phyloP scores from a whole-genome alignment of 2,329 filamentous ascomycete genomes.

The Lasiodiplodia sp. region DNA sequence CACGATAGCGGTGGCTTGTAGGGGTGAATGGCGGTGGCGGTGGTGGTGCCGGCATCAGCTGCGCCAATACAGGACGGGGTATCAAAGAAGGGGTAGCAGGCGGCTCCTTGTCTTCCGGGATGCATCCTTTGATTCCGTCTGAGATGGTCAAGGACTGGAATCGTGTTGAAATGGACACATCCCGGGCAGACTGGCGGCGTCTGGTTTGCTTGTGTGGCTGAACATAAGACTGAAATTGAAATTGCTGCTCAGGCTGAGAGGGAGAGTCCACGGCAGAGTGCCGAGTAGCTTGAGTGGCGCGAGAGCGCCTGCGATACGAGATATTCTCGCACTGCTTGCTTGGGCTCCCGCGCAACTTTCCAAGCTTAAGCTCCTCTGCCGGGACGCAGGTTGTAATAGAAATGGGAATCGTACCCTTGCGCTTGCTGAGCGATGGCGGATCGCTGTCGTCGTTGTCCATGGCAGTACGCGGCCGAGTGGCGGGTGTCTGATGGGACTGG shows the following conservation, averaged over 20 bases:
- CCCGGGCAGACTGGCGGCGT: slow-evolving; percentile 12
- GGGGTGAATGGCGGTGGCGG: slow-evolving; percentile 3
- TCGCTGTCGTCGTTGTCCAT: slow-evolving; percentile 54
- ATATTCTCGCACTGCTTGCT: neutral
- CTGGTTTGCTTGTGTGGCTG: slow-evolving; percentile 2
- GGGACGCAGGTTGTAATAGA: slow-evolving; percentile 44
- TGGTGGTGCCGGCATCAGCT: slow-evolving; percentile 30
- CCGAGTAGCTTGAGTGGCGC: neutral
- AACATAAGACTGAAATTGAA: slow-evolving; percentile 9
- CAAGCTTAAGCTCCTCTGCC: slow-evolving; percentile 3
- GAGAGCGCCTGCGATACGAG: slow-evolving; percentile 7
- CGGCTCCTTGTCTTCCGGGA: slow-evolving; percentile 28
- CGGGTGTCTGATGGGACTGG: slow-evolving; percentile 47
- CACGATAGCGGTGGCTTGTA: neutral
- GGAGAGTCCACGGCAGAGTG: neutral
- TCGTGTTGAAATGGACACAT: slow-evolving; percentile 19
- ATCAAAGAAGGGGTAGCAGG: slow-evolving; percentile 29
- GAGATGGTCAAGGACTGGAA: slow-evolving; percentile 17
- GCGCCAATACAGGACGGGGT: slow-evolving; percentile 28
- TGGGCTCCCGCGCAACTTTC: neutral
- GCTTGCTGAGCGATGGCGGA: slow-evolving; percentile 41
- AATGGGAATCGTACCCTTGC: slow-evolving; percentile 55
- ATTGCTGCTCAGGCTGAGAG: slow-evolving; percentile 4
- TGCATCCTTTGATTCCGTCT: slow-evolving; percentile 3
- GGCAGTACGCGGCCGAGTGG: slow-evolving; percentile 45